Evolutionary conservation across 345 rosid species (phyloP), one percentile per base, ranked within the genome.

Genomic region (Ricinus communis): DNA sequence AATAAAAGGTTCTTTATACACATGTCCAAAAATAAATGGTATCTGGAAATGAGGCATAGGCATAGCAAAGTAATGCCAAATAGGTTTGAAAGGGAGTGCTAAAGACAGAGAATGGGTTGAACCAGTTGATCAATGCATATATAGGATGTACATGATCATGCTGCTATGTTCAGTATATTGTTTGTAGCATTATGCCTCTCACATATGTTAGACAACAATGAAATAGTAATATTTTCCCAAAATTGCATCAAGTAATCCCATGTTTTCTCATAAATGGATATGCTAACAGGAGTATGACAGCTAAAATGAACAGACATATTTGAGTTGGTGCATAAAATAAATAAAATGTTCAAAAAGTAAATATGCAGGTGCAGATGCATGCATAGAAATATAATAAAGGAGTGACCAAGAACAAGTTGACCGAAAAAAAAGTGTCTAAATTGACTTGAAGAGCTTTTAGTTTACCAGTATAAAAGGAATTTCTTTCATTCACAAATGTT

Each of bases 401-500:
- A 41, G 36, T 28, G 21, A 63, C 50, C 2, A 21, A 31, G 3
- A 41, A 22, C 24, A 47, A 36, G 47, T 40, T 22, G 19, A 47
- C 74, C 4, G 45, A 24, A 16, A 30, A 28, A 22, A 57, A 47
- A n/a, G n/a, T n/a, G 51, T 19, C 47, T 59, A 16, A 53, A 66
- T 53, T 15, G 55, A 36, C 30, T 63, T 63, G 27, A 71, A 54
- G 78, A 79, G 69, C 65, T 79, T 65, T 12, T 41, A 22, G 1
- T 46, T 84, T 85, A 92, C 99, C 93, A 66, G 83, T 55, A 82
- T 72, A 80, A 68, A 68, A 75, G 38, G 61, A 45, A 53, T 74
- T 76, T 86, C 84, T 84, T 70, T 74, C 74, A 33, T 55, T 64
- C 41, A 73, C 47, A 52, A 71, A 81, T 15, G 86, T 50, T 12